These are phyloP conservation scores for Alternaria ventricosa DNA, from an alignment of 2,329 filamentous ascomycete species.

Conservation along the genomic window DNA sequence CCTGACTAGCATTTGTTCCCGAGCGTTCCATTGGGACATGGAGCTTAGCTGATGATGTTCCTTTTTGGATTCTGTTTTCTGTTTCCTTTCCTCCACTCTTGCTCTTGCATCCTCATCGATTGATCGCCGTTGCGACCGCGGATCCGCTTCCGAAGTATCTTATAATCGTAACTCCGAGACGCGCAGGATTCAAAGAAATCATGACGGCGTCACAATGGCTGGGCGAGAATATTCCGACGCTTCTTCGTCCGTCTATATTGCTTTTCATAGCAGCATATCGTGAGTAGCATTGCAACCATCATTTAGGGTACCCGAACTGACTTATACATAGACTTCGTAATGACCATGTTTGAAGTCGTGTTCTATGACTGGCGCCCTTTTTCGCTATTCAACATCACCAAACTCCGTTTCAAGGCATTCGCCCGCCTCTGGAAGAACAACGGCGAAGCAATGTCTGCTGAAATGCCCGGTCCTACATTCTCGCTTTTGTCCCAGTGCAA, in stretches of 20 bases:
- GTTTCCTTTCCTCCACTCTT: not conserved
- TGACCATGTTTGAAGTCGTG: constrained; percentile 42
- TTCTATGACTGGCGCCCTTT: constrained; percentile 36
- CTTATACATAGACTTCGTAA: constrained; percentile 36
- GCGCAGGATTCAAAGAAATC: not conserved
- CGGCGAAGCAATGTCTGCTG: constrained; percentile 45
- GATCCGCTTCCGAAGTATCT: not conserved
- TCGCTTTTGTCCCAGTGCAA: constrained; percentile 35
- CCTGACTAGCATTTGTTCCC: not conserved
- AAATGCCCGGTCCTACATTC: constrained; percentile 43
- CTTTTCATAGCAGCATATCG: constrained; percentile 36
- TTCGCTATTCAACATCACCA: constrained; percentile 37
- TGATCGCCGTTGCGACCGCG: not conserved
- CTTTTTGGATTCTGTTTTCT: not conserved
- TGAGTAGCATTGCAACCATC: constrained; percentile 10
- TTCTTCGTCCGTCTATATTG: constrained; percentile 39
- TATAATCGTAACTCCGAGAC: not conserved
- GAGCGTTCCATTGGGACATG: not conserved
- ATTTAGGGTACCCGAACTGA: not conserved
- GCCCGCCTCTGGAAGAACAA: constrained; percentile 46
- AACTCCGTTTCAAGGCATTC: constrained; percentile 42
- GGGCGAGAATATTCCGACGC: constrained; percentile 27
- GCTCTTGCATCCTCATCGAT: not conserved
- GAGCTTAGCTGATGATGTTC: not conserved
- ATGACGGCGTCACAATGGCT: constrained; percentile 24